A percentile compares a stretch with the other conserved stretches of the same genome.
Evolutionary conservation across 2,329 filamentous ascomycete species (phyloP).

Genomic region (Rhynchosporium secalis): DNA sequence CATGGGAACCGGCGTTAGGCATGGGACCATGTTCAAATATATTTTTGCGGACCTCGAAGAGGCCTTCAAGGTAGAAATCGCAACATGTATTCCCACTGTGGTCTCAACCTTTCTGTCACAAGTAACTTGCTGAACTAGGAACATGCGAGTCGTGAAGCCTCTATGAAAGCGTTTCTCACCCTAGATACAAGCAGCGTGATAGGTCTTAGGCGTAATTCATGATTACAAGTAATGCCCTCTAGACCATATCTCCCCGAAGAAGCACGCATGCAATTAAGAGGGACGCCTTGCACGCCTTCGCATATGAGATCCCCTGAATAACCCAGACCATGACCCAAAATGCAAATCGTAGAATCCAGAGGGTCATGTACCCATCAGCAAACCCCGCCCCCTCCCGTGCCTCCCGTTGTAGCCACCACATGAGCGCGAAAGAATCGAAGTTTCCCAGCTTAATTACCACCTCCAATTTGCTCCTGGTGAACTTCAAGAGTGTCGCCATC

Average conservation of each 20-base stretch:
- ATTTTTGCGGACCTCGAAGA: not conserved
- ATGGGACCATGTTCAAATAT: not conserved
- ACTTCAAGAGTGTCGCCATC: conserved; percentile 97
- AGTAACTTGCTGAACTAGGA: not conserved
- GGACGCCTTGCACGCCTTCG: conserved; percentile 37
- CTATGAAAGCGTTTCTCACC: conserved; percentile 5
- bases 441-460: conserved; percentile 43
- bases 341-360: conserved; percentile 23
- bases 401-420: not conserved
- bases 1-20: conserved; percentile 23
- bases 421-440: not conserved
- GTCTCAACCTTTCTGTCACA: not conserved
- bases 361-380: conserved; percentile 1
- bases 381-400: conserved; percentile 3
- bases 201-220: conserved; percentile 19
- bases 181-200: conserved; percentile 9
- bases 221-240: conserved; percentile 23
- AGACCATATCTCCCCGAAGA: conserved; percentile 23
- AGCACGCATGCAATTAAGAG: conserved; percentile 32
- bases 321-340: conserved; percentile 26
- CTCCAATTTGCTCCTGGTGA: conserved; percentile 96
- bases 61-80: not conserved
- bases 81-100: not conserved
- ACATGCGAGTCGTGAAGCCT: not conserved
- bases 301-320: conserved; percentile 28